A percentile compares a stretch with the other conserved stretches of the same genome.
These are phyloP conservation scores for Plectosphaerella cucumerina DNA, from an alignment of 2,329 filamentous ascomycete species.

Conservation along the genomic window DNA sequence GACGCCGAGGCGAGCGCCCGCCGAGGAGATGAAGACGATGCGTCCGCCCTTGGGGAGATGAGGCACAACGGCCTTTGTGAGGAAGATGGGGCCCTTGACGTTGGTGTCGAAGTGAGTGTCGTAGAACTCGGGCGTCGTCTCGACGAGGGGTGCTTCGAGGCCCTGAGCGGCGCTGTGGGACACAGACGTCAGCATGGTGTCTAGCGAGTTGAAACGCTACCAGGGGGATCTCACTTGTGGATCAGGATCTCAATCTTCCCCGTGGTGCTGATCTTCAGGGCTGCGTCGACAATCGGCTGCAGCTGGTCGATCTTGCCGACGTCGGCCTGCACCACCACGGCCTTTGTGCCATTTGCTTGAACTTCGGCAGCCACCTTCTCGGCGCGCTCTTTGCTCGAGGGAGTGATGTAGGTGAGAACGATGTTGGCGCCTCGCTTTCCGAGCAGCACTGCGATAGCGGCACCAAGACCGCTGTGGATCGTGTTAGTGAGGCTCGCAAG, in stretches of 20 bases:
- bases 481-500: no score
- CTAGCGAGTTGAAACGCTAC: no score
- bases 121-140: slow-evolving; percentile 5
- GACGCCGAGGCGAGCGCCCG: slow-evolving; percentile 23
- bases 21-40: slow-evolving; percentile 28
- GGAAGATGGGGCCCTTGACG: slow-evolving; percentile 18
- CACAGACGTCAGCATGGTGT: slow-evolving; percentile 4
- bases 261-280: slow-evolving; percentile 13
- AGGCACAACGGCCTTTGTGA: slow-evolving; percentile 24
- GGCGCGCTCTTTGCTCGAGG: slow-evolving; percentile 12
- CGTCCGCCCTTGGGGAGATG: slow-evolving; percentile 23
- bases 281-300: slow-evolving; percentile 13
- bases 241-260: slow-evolving; percentile 20
- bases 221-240: slow-evolving; percentile 16
- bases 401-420: slow-evolving; percentile 15
- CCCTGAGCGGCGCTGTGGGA: slow-evolving; percentile 7
- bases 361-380: slow-evolving; percentile 12
- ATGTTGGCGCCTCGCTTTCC: slow-evolving; percentile 14
- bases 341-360: slow-evolving; percentile 12
- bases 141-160: slow-evolving; percentile 1
- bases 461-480: slow-evolving; percentile 14
- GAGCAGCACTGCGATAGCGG: slow-evolving; percentile 8
- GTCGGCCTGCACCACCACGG: slow-evolving; percentile 10
- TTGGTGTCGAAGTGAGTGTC: slow-evolving; percentile 5
- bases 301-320: slow-evolving; percentile 12